These are phyloP conservation scores for Backusella parvicylindrica DNA, from an alignment of 192 early-diverging fungal genomes.

Conservation along the genomic window DNA sequence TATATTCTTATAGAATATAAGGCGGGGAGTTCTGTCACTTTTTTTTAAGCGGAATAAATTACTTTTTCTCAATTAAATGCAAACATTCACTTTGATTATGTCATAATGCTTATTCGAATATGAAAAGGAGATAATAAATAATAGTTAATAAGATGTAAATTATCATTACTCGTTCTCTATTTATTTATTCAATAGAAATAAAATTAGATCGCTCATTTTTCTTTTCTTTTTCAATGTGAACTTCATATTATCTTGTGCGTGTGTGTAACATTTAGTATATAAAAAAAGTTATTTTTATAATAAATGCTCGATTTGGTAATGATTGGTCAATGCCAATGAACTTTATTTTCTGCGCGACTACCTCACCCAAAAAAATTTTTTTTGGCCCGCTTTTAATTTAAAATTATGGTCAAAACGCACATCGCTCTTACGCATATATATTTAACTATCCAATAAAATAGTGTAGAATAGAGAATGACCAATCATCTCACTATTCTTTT, in stretches of 20 bases:
- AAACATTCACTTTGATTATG: neutral
- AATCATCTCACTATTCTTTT: neutral
- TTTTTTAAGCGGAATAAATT: neutral
- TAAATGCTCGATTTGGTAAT: neutral
- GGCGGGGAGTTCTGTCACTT: neutral
- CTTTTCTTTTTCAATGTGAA: neutral
- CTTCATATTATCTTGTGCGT: neutral
- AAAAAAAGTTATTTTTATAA: neutral
- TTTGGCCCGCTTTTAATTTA: neutral
- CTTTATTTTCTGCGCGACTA: too few relatives aligned
- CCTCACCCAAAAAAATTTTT: too few relatives aligned
- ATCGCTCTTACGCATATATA: neutral
- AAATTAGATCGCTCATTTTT: neutral
- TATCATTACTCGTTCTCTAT: too few relatives aligned
- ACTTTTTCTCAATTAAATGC: neutral
- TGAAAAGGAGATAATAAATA: too few relatives aligned
- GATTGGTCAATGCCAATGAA: neutral
- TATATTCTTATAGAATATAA: too few relatives aligned
- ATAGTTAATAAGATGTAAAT: too few relatives aligned
- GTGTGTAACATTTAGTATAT: neutral
- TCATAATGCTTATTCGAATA: neutral
- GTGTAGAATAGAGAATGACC: neutral
- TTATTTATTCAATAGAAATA: neutral
- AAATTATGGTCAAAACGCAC: neutral
- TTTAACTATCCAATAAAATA: neutral